Evolutionary conservation across 1,139 yeast genomes (phyloP).

Genomic region (Pichia sp.): DNA sequence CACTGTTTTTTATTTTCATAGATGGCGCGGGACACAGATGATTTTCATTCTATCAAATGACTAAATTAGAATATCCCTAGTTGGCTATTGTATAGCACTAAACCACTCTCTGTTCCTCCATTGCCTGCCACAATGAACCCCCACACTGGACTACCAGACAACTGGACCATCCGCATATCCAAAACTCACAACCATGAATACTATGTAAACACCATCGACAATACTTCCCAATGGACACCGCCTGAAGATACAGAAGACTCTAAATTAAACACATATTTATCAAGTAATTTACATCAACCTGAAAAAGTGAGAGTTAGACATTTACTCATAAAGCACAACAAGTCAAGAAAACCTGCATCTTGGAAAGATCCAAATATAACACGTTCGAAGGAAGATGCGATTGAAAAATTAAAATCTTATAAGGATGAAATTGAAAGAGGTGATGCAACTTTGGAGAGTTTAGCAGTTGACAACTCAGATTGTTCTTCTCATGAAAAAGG

Average conservation of each 20-base stretch:
- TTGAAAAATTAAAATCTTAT: slow-evolving; percentile 51
- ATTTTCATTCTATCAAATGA: too few species aligned
- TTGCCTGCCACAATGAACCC: not conserved
- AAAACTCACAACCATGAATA: slow-evolving; percentile 81
- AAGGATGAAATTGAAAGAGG: slow-evolving; percentile 62
- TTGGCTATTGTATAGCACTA: too few species aligned
- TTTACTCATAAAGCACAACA: slow-evolving; percentile 72
- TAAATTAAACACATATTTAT: slow-evolving; percentile 51
- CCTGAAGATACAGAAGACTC: slow-evolving; percentile 76
- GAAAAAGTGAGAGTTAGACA: slow-evolving; percentile 66
- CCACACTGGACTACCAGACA: slow-evolving; percentile 68
- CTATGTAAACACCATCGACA: slow-evolving; percentile 62
- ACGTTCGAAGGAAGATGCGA: slow-evolving; percentile 77
- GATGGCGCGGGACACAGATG: too few species aligned
- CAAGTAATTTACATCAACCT: slow-evolving; percentile 38
- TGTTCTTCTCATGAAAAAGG: slow-evolving; percentile 82
- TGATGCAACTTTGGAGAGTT: slow-evolving; percentile 58
- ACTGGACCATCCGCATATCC: slow-evolving; percentile 79
- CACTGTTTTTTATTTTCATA: too few species aligned
- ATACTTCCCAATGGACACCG: slow-evolving; percentile 84
- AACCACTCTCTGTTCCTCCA: too few species aligned
- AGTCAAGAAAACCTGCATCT: slow-evolving; percentile 82
- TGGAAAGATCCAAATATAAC: slow-evolving; percentile 74
- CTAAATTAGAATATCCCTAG: too few species aligned
- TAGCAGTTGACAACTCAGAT: slow-evolving; percentile 82